phyloP scores from a whole-genome alignment of 805 yeast species.

The Lachancea fermentati region DNA sequence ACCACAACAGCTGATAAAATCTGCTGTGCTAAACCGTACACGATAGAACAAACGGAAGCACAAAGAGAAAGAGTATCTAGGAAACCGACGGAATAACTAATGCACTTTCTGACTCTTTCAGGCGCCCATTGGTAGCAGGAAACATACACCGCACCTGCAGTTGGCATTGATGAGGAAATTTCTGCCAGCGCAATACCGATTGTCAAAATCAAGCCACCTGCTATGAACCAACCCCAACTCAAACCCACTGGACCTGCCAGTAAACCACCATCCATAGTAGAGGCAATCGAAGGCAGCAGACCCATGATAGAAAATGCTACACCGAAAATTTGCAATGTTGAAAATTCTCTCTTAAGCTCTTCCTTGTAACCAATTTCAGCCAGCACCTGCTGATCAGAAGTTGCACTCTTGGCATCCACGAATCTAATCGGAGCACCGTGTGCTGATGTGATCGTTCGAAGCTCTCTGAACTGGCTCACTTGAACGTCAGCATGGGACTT shows the following conservation, averaged over 20 bases:
- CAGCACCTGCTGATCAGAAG: slow-evolving; percentile 17
- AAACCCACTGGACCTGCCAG: slow-evolving; percentile 52
- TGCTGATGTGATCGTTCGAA: slow-evolving; percentile 14
- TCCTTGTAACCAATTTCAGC: slow-evolving; percentile 57
- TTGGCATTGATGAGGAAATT: slow-evolving; percentile 59
- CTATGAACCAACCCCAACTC: slow-evolving; percentile 65
- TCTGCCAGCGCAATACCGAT: slow-evolving; percentile 57
- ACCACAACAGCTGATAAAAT: slow-evolving; percentile 47
- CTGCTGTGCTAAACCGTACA: slow-evolving; percentile 57
- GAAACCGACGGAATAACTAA: slow-evolving; percentile 57
- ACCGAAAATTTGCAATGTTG: slow-evolving; percentile 58
- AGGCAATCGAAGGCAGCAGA: slow-evolving; percentile 54
- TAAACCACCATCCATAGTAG: slow-evolving; percentile 27
- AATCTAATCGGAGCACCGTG: slow-evolving; percentile 18
- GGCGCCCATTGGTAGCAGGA: slow-evolving; percentile 63
- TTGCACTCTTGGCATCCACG: slow-evolving; percentile 14
- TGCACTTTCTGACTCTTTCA: slow-evolving; percentile 38
- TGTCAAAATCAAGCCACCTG: slow-evolving; percentile 46
- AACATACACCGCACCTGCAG: slow-evolving; percentile 64
- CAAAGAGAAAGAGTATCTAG: slow-evolving; percentile 60
- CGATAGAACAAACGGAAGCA: slow-evolving; percentile 58
- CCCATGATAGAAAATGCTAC: slow-evolving; percentile 67
- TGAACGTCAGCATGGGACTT: slow-evolving; percentile 8
- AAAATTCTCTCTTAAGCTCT: slow-evolving; percentile 54
- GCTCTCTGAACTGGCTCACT: slow-evolving; percentile 7